Conservation (phyloP, 2,329 filamentous ascomycete genomes). For the Paraphoma sp. region DNA sequence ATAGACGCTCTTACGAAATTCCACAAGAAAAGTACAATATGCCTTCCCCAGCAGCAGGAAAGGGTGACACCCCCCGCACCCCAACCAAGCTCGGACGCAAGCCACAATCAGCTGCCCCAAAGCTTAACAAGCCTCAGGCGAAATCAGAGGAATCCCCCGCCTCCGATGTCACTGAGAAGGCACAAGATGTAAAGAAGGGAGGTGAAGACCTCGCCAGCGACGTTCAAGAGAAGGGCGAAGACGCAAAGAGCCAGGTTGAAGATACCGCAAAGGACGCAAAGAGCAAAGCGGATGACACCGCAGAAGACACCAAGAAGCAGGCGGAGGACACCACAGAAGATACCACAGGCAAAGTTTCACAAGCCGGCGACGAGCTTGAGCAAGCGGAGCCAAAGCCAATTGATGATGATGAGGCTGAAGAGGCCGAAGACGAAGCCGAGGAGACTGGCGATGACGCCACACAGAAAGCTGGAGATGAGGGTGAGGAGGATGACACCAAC, state of each 20-base stretch:
- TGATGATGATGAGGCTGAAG: conserved; percentile 49
- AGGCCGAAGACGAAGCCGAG: conserved; percentile 27
- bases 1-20: conserved; percentile 40
- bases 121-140: conserved; percentile 49
- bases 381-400: conserved; percentile 56
- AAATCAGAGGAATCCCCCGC: conserved; percentile 45
- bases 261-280: conserved; percentile 42
- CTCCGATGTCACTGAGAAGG: conserved; percentile 44
- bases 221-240: conserved; percentile 38
- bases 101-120: conserved; percentile 49
- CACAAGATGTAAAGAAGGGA: conserved; percentile 13
- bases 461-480: conserved; percentile 55
- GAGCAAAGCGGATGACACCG: conserved; percentile 36
- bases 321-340: conserved; percentile 46
- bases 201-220: conserved; percentile 17
- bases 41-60: conserved; percentile 60
- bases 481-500: conserved; percentile 47
- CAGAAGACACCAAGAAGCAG: conserved; percentile 47
- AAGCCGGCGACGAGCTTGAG: conserved; percentile 54
- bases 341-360: conserved; percentile 55
- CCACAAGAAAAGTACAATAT: conserved; percentile 46
- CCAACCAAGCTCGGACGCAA: conserved; percentile 59
- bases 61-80: conserved; percentile 57
- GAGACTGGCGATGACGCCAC: conserved; percentile 47
- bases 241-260: conserved; percentile 46